Conservation (phyloP, 2,329 filamentous ascomycete species). For the Aspergillus carbonarius region DNA sequence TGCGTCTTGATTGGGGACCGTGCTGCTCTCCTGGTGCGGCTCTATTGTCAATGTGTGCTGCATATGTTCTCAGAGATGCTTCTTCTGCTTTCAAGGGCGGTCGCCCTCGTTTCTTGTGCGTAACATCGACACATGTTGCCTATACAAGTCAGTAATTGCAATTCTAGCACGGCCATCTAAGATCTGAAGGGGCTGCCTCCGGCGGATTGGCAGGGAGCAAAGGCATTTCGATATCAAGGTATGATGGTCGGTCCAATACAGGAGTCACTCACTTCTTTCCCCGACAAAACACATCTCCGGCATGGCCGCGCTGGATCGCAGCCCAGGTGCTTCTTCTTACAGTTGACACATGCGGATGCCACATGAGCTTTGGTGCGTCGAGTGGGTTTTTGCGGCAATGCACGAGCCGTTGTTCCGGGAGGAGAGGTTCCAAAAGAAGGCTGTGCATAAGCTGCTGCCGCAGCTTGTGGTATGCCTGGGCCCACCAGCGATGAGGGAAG, state of each 20-base stretch:
- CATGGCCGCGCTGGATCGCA: slow-evolving; percentile 49
- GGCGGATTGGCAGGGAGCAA: no score
- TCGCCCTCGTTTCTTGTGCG: slow-evolving; percentile 48
- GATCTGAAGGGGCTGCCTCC: neutral
- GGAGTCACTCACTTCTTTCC: slow-evolving; percentile 44
- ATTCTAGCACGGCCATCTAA: neutral
- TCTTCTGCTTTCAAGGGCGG: slow-evolving; percentile 47
- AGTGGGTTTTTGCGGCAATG: slow-evolving; percentile 39
- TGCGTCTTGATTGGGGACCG: slow-evolving; percentile 22
- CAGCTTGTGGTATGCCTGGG: slow-evolving; percentile 18
- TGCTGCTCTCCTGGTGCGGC: slow-evolving; percentile 28
- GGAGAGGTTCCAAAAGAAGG: slow-evolving; percentile 24
- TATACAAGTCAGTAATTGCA: slow-evolving; percentile 13
- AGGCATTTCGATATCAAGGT: no score
- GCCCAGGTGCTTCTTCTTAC: slow-evolving; percentile 49
- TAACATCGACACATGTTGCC: slow-evolving; percentile 47
- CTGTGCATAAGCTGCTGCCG: slow-evolving; percentile 26
- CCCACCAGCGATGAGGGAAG: slow-evolving; percentile 22
- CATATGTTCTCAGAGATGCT: slow-evolving; percentile 33
- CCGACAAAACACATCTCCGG: slow-evolving; percentile 46
- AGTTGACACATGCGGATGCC: slow-evolving; percentile 50
- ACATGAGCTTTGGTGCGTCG: slow-evolving; percentile 49
- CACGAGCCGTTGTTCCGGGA: slow-evolving; percentile 23
- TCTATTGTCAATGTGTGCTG: slow-evolving; percentile 29
- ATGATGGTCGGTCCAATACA: neutral